Conservation (phyloP, 2,329 filamentous ascomycete species). For the Trichophyton benhamiae region DNA sequence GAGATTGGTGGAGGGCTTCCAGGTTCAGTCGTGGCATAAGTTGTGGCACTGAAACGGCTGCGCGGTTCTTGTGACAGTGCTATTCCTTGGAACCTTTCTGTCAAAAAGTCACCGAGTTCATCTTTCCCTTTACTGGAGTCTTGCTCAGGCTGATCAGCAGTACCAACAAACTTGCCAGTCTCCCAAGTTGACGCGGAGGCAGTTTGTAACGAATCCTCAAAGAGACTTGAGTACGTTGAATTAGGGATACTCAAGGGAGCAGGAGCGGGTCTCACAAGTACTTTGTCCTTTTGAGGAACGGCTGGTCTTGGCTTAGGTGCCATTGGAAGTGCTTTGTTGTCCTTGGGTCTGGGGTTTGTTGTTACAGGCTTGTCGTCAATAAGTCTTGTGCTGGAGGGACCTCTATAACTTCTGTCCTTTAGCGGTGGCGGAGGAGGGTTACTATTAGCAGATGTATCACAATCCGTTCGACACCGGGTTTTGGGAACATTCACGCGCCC, state of each 20-base stretch:
- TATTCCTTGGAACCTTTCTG: conserved; percentile 22
- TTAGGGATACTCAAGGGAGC: conserved; percentile 30
- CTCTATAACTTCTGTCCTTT: conserved; percentile 50
- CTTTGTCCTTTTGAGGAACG: conserved; percentile 31
- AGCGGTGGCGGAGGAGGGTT: conserved; percentile 39
- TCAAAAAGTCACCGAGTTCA: not conserved
- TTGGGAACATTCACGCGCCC: conserved; percentile 26
- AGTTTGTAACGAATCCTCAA: not conserved
- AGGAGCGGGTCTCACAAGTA: not conserved
- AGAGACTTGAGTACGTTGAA: not conserved
- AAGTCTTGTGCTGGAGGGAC: not conserved
- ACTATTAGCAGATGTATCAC: conserved; percentile 26
- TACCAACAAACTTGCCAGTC: not conserved
- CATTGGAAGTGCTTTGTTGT: not conserved
- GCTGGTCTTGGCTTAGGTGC: conserved; percentile 28
- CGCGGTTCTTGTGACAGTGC: conserved; percentile 41
- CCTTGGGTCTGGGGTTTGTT: not conserved
- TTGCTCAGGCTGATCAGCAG: not conserved
- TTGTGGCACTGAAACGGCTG: conserved; percentile 54
- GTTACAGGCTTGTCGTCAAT: not conserved
- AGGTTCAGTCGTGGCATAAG: conserved; percentile 44
- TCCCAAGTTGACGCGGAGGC: not conserved
- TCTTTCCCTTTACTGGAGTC: not conserved
- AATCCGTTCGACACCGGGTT: conserved; percentile 23
- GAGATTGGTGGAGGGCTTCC: conserved; percentile 29